Conservation (phyloP, 2,329 filamentous ascomycete species). For the Colletotrichum sp. region DNA sequence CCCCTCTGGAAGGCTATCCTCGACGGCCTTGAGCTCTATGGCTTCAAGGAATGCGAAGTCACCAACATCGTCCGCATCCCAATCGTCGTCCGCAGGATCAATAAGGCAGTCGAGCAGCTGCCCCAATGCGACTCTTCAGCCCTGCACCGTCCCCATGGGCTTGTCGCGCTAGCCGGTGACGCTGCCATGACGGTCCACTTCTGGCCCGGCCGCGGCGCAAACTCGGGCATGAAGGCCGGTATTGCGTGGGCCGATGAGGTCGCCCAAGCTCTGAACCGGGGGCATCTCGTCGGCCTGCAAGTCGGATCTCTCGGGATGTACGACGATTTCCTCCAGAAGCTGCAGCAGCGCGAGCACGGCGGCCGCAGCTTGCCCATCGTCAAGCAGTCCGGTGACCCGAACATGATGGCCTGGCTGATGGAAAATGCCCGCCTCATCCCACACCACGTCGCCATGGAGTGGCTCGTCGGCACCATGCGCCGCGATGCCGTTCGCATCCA, state of each 20-base stretch:
- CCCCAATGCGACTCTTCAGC: neutral
- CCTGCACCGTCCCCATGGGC: neutral
- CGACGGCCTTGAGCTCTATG: neutral
- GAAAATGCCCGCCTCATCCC: constrained; percentile 25
- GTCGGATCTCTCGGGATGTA: constrained; percentile 35
- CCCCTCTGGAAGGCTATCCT: neutral
- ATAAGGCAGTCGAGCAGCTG: neutral
- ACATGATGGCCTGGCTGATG: constrained; percentile 38
- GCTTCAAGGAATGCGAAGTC: neutral
- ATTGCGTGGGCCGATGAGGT: neutral
- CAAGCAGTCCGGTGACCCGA: constrained; percentile 37
- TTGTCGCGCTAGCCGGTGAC: neutral
- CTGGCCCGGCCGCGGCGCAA: neutral
- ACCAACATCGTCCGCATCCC: neutral
- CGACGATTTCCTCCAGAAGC: constrained; percentile 39
- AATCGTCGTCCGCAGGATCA: neutral
- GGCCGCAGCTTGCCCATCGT: constrained; percentile 40
- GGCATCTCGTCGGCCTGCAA: constrained; percentile 32
- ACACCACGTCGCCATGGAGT: neutral
- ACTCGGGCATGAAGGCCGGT: neutral
- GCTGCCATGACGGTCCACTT: neutral
- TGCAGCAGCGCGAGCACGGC: constrained; percentile 39
- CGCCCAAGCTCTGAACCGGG: neutral
- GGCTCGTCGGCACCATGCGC: neutral
- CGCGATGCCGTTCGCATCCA: neutral